Evolutionary conservation across 225 moss, liverwort and hornwort genomes (phyloP), one percentile per base, ranked within the genome.

Genomic region (Climacium dendroides): DNA sequence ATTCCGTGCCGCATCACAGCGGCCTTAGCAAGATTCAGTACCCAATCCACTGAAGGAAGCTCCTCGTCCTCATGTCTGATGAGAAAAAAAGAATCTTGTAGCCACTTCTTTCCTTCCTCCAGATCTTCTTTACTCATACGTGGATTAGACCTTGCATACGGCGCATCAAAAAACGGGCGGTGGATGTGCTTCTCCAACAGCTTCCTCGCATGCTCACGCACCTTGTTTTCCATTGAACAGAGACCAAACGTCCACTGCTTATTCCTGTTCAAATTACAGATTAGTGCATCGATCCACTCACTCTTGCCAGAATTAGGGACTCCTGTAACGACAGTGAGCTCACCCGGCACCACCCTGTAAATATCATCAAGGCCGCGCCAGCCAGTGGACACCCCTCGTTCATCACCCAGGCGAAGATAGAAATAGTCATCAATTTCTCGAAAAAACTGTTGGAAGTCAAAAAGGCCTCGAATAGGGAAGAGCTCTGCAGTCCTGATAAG

Each of bases 181-280:
- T 90, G 92, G 78, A 96, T 80, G 80, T 96, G 88, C 90, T 99
- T 99, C 92, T 99, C 99, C 45, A 99, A 89, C 79, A 99, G 91
- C 89, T 99, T 99, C 84, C 99, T 91, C 59, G 94, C 97, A 88
- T 99, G 99, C 93, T 97, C 99, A 54, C 97, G 97, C 58, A 99
- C 98, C 94, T 97, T 99, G 81, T 99, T 99, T 89, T 99, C 98
- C 98, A 99, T 99, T 52, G 98, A 99, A 64, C 98, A 99, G 41
- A 99, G 95, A 50, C 95, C 98, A 89, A 99, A 97, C 54, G 97
- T 93, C 98, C 98, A 99, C 62, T 92, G 89, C 91, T 93, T 95
- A 81, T 77, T 89, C 83, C 90, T 91, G 87, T 93, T 97, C 85
- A 99, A 89, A 87, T 99, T 99, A 86, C 98, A 99, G 57, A 97